Evolutionary conservation across 2,329 filamentous ascomycete species (phyloP).

Genomic region (Rutstroemia sp.): DNA sequence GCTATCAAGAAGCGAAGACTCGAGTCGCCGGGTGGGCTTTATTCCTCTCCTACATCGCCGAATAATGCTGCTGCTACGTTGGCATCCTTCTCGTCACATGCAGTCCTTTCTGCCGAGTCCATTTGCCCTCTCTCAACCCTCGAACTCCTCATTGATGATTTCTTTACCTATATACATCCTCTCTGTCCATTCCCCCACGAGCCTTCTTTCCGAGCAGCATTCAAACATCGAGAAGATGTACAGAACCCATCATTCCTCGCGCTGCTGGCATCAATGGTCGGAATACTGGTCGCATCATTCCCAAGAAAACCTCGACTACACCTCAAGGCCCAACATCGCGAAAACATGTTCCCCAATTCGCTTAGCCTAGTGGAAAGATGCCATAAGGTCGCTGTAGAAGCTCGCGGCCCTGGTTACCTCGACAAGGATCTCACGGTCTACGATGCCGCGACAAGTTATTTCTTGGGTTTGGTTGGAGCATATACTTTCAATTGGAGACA

Average conservation of each 20-base stretch:
- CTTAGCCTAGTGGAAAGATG: constrained; percentile 65
- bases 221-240: constrained; percentile 58
- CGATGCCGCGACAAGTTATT: constrained; percentile 68
- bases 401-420: constrained; percentile 53
- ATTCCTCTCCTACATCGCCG: constrained; percentile 26
- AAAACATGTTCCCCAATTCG: constrained; percentile 60
- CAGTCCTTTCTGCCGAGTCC: constrained; percentile 52
- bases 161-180: constrained; percentile 76
- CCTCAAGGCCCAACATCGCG: constrained; percentile 57
- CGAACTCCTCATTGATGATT: constrained; percentile 67
- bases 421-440: constrained; percentile 49
- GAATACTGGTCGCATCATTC: constrained; percentile 66
- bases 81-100: constrained; percentile 27
- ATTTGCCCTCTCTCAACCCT: constrained; percentile 65
- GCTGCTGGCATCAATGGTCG: constrained; percentile 68
- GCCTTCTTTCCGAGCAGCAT: constrained; percentile 65
- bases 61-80: constrained; percentile 28
- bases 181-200: constrained; percentile 73
- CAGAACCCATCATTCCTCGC: constrained; percentile 61
- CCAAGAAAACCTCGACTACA: constrained; percentile 64
- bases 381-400: constrained; percentile 59
- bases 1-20: constrained; percentile 55
- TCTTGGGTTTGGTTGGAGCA: constrained; percentile 57
- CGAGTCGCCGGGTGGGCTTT: constrained; percentile 17
- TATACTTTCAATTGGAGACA: constrained; percentile 62